Evolutionary conservation across 2,329 filamentous ascomycete genomes (phyloP).

Genomic region (Paracoccidioides brasiliensis): DNA sequence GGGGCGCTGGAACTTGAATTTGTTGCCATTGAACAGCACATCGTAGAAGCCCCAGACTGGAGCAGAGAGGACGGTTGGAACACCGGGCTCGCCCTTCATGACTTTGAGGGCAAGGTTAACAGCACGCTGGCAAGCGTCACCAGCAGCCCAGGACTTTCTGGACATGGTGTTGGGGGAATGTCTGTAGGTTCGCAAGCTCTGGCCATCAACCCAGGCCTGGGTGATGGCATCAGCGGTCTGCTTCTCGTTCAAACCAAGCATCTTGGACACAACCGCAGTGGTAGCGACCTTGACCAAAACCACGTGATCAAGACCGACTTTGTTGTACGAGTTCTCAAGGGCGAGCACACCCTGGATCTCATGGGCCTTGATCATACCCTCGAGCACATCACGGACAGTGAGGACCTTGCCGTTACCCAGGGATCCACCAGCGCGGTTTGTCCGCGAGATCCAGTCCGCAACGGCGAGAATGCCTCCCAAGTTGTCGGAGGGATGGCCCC

Average conservation of each 20-base stretch:
- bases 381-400: slow-evolving; percentile 79
- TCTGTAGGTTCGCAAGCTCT: slow-evolving; percentile 90
- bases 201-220: slow-evolving; percentile 95
- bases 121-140: slow-evolving; percentile 91
- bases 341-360: slow-evolving; percentile 97
- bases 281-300: slow-evolving; percentile 96
- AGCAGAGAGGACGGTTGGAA: slow-evolving; percentile 85
- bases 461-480: slow-evolving; percentile 91
- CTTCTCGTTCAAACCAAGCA: slow-evolving; percentile 77
- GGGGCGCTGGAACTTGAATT: slow-evolving; percentile 88
- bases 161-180: slow-evolving; percentile 99
- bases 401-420: slow-evolving; percentile 62
- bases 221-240: slow-evolving; percentile 93
- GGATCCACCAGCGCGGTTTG: slow-evolving; percentile 73
- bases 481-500: slow-evolving; percentile 98
- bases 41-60: slow-evolving; percentile 98
- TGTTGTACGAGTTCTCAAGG: slow-evolving; percentile 97
- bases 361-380: slow-evolving; percentile 98
- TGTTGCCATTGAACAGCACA: slow-evolving; percentile 89
- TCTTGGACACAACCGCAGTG: slow-evolving; percentile 84
- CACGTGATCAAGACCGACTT: slow-evolving; percentile 94
- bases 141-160: slow-evolving; percentile 96
- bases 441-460: slow-evolving; percentile 93
- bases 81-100: slow-evolving; percentile 75
- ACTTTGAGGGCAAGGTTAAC: slow-evolving; percentile 88